These are phyloP conservation scores for Papiliotrema fonsecae DNA, from an alignment of 1,284 basidiomycete genomes.

Conservation along the genomic window DNA sequence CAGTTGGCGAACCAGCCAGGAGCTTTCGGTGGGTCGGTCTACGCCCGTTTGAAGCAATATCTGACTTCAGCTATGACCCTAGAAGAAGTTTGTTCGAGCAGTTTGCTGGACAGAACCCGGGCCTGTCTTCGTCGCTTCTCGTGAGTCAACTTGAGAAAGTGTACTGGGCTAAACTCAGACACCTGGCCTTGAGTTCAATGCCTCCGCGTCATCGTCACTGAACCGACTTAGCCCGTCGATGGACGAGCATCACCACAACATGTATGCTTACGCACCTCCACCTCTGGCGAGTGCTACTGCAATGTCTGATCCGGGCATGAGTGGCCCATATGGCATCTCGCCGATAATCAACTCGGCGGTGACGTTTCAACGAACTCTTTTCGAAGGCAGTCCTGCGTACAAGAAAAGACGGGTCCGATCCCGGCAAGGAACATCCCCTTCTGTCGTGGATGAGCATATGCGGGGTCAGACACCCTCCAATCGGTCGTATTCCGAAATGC, in stretches of 20 bases:
- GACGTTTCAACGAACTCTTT: slow-evolving; percentile 52
- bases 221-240: slow-evolving; percentile 1
- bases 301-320: not conserved
- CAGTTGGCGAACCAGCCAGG: slow-evolving; percentile 70
- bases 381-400: slow-evolving; percentile 75
- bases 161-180: not conserved
- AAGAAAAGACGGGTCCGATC: slow-evolving; percentile 65
- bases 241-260: not conserved
- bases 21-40: slow-evolving; percentile 42
- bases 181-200: not conserved
- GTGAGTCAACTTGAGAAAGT: not conserved
- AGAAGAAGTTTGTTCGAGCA: slow-evolving; percentile 81
- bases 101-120: slow-evolving; percentile 53
- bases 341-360: slow-evolving; percentile 10
- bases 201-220: not conserved
- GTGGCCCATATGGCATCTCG: not conserved
- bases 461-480: slow-evolving; percentile 16
- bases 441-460: slow-evolving; percentile 9
- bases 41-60: not conserved
- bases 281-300: too few relatives aligned
- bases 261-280: too few relatives aligned
- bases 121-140: slow-evolving; percentile 27
- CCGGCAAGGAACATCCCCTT: slow-evolving; percentile 11
- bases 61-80: slow-evolving; percentile 67
- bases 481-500: slow-evolving; percentile 4